Base-by-base conservation (phyloP, 2,329 filamentous ascomycete species). In the Podosphaera xanthii region DNA sequence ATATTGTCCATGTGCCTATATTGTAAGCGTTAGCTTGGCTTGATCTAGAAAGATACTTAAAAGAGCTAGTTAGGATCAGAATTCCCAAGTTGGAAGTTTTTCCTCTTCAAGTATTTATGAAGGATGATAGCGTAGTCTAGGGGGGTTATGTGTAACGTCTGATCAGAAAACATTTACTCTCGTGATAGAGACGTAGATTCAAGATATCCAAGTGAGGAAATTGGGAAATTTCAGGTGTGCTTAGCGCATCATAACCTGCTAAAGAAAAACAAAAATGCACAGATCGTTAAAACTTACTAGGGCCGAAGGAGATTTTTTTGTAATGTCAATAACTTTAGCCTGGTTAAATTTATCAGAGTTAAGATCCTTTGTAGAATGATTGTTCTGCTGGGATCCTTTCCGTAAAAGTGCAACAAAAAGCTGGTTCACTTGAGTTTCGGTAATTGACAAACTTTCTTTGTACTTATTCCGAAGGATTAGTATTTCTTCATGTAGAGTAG, bases 401-500 rank as follows among this genome's bases (percentile, higher is more conserved):
- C 22, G 42, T 14, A 31, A 9, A 9, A 56, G 35, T n/a, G 35
- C 22, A 36, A 36, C 53, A 75, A 83, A 74, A 33, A 83, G 74
- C 66, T 83, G 79, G 54, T 75, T 74, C 69, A 80, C 78, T 65
- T 79, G 75, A 61, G 76, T 73, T 58, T 82, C 78, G 57, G 74
- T 72, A 67, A 82, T 78, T 59, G 74, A 71, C 61, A 71, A 72
- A 57, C 76, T 69, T 59, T 72, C 69, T 60, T 73, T 74, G 62
- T 76, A 71, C 64, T 79, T 76, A 61, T 72, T 73, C 62, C 79
- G 75, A 62, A 79, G 72, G 35, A 73, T 71, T 58, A 80, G 75
- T 42, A 83, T 74, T 65, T 84, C 81, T 53, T 73, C 73, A 62
- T 76, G 75, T 59, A 83, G 73, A 14, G 80, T 82, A 22, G 74